Evolutionary conservation across 768 basidiomycete genomes (phyloP), one percentile per base, ranked within the genome.

Genomic region (Lyophyllum shimeji): DNA sequence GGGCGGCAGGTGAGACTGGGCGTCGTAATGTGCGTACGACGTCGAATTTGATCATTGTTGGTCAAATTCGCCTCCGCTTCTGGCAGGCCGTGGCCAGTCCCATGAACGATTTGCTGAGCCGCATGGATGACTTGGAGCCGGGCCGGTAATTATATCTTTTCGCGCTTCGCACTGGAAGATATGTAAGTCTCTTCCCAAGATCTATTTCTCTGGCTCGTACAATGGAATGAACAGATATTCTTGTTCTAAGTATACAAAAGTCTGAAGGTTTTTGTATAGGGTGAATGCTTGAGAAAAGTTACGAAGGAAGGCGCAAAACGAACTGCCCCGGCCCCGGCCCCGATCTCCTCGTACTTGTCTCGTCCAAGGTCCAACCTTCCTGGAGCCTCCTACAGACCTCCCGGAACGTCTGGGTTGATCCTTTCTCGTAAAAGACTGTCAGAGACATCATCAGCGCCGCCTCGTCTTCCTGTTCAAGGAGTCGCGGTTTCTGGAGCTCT

Each of bases 351-450:
- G 46, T 33, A 18, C 24, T 34, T 24, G 42, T 25, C 20, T 57
- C 51, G 48, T 86, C 85, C 64, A 90, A 65, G 47, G 82, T 82
- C 95, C 93, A 97, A 20, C 84, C 80, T 27, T 78, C 74, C 57
- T 80, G 76, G 53, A 97, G 68, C 40, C 84, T 78, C 57, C 77
- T 82, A 67, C 82, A 90, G 25, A 93, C 76, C 49, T 82, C 78
- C 70, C 86, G 89, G 75, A 97, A 93, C 25, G 82, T 86, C 21
- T 91, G 90, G 42, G 84, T 76, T 17, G 94, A 87, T 3, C 96
- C 96, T 69, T 87, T 94, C 75, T 97, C 95, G 60, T 91, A 87
- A 13, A 90, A 77, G 49, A 96, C 67, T 17, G 80, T 75, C 61
- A 96, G 69, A 34, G 77, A 76, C 12, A 88, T 83, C 57, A 78